Evolutionary conservation across 164 flowering plant genomes (phyloP), one percentile per base, ranked within the genome.

Genomic region (Vitis cinerea): DNA sequence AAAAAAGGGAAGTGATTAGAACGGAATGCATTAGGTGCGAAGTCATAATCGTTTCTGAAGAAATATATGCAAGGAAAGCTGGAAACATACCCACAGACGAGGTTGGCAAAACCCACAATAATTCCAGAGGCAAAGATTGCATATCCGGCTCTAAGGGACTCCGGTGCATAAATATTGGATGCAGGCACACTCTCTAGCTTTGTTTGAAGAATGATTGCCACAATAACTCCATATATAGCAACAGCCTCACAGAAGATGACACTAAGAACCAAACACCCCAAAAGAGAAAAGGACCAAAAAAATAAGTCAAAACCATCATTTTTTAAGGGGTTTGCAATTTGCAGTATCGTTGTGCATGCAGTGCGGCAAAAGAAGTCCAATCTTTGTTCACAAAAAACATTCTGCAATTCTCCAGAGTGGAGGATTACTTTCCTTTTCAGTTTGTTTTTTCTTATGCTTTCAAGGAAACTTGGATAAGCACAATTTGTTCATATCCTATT

Each of bases 221-320:
- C 98, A 55, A 95, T 95, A 65, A 95, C 98, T 47, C 99, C 99
- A 79, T 95, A 95, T 68, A 95, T 93, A 57, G 99, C 98, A 74
- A 95, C 99, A 71, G 98, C 99, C 76, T 95, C 99, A 77, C 98
- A 93, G 77, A 95, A 95, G 55, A 95, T 95, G 2, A 93, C 98
- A 84, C 99, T 95, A 90, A 64, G 61, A 67, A 37, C 61, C 59
- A n/a, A 60, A 37, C 8, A 58, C 13, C 17, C 47, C 65, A 14
- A n/a, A 44, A 51, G 49, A 56, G 8, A 52, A 50, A 23, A 23
- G 2, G 27, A 2, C 27, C 27, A 23, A 23, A 23, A 14, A 51
- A 51, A 1, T 29, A 15, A 30, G 14, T 23, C 12, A 54, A 51
- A 54, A 61, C 8, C 44, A 37, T 6, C 44, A 37, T 37, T 37